phyloP scores from a whole-genome alignment of 805 yeast genomes.

The Saccharomycopsis sp. region DNA sequence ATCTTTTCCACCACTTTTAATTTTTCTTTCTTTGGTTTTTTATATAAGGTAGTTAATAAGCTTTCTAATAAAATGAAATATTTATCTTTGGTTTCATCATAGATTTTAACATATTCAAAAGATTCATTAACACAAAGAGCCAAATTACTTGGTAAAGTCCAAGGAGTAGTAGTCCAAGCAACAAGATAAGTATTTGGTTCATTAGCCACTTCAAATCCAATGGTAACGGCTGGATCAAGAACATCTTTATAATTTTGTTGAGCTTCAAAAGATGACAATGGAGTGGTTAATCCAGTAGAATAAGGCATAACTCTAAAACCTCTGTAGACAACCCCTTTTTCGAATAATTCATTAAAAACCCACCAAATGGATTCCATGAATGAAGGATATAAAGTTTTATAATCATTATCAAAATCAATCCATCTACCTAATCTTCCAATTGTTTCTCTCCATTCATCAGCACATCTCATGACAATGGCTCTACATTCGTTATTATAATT shows the following conservation, averaged over 20 bases:
- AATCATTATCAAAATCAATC: slow-evolving; percentile 98
- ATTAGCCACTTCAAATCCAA: slow-evolving; percentile 72
- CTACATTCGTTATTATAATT: slow-evolving; percentile 93
- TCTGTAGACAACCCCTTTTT: slow-evolving; percentile 83
- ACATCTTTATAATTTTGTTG: slow-evolving; percentile 98
- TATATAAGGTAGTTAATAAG: slow-evolving; percentile 75
- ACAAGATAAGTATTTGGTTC: slow-evolving; percentile 79
- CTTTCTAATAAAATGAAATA: slow-evolving; percentile 79
- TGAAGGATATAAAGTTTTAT: slow-evolving; percentile 89
- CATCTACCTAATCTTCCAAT: slow-evolving; percentile 95
- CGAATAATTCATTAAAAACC: slow-evolving; percentile 85
- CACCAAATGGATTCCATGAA: slow-evolving; percentile 99
- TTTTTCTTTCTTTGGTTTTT: slow-evolving; percentile 88
- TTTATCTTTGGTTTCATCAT: slow-evolving; percentile 76
- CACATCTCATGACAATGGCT: slow-evolving; percentile 94
- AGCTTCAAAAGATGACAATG: slow-evolving; percentile 95
- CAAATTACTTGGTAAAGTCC: slow-evolving; percentile 96
- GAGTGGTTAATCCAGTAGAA: slow-evolving; percentile 95
- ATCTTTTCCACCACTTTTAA: slow-evolving; percentile 72
- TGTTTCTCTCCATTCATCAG: slow-evolving; percentile 88
- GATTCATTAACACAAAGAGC: slow-evolving; percentile 87
- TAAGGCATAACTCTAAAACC: slow-evolving; percentile 98
- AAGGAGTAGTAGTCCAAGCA: slow-evolving; percentile 99
- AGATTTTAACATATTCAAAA: slow-evolving; percentile 85
- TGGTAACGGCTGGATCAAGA: slow-evolving; percentile 89